phyloP scores from a whole-genome alignment of 2,329 filamentous ascomycete genomes.

The Ascochyta lentis region DNA sequence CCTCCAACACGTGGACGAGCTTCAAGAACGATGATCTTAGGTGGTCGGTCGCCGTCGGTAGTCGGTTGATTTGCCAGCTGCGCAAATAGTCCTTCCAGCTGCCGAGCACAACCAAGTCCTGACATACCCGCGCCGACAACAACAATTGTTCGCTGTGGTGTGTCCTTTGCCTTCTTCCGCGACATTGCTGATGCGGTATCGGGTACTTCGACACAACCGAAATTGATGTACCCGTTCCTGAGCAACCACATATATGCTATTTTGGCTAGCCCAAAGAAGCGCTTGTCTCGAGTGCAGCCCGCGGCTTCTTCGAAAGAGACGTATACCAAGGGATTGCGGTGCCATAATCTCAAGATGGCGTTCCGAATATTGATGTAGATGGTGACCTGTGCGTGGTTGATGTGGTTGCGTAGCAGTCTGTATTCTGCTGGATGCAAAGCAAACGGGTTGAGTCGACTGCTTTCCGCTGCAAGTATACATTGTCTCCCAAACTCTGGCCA shows the following conservation, averaged over 20 bases:
- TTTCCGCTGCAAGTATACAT: slow-evolving; percentile 87
- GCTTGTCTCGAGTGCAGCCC: slow-evolving; percentile 84
- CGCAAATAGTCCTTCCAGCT: slow-evolving; percentile 83
- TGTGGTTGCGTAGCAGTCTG: slow-evolving; percentile 75
- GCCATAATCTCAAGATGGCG: slow-evolving; percentile 89
- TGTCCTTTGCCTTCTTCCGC: slow-evolving; percentile 50
- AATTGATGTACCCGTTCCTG: slow-evolving; percentile 93
- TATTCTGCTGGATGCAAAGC: slow-evolving; percentile 87
- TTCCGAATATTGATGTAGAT: slow-evolving; percentile 97
- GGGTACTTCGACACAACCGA: slow-evolving; percentile 83
- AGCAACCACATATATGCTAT: slow-evolving; percentile 93
- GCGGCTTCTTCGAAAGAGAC: slow-evolving; percentile 86
- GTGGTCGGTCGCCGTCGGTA: slow-evolving; percentile 70
- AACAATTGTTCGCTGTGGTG: slow-evolving; percentile 74
- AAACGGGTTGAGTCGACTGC: slow-evolving; percentile 88
- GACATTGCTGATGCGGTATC: slow-evolving; percentile 47
- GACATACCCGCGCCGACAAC: slow-evolving; percentile 95
- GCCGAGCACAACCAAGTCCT: slow-evolving; percentile 88
- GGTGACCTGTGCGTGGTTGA: slow-evolving; percentile 89
- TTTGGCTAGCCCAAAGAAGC: slow-evolving; percentile 88
- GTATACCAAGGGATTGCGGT: slow-evolving; percentile 80
- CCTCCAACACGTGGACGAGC: slow-evolving; percentile 87
- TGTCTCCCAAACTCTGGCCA: slow-evolving; percentile 85
- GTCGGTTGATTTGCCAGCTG: slow-evolving; percentile 76
- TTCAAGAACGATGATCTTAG: slow-evolving; percentile 81